Evolutionary conservation across 2,329 filamentous ascomycete species (phyloP).

Genomic region (Xylaria sp.): DNA sequence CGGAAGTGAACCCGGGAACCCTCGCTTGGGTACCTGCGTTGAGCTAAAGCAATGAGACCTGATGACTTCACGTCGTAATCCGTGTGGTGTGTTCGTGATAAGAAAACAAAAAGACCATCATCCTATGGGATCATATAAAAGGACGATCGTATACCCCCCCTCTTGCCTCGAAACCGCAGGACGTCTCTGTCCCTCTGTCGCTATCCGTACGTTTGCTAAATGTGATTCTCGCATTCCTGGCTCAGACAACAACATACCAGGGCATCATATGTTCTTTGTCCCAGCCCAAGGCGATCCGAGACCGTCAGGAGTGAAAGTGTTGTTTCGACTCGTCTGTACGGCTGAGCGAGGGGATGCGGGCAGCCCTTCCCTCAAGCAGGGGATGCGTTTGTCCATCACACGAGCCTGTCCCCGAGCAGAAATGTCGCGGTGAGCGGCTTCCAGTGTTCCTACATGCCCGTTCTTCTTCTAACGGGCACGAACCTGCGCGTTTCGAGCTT

Average conservation of each 20-base stretch:
- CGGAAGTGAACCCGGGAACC: conserved; percentile 3
- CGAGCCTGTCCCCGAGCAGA: background rate
- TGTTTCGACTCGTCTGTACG: background rate
- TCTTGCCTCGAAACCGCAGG: background rate
- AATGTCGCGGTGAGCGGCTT: background rate
- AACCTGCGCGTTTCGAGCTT: background rate
- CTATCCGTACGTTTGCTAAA: conserved; percentile 6
- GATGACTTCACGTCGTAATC: conserved; percentile 1
- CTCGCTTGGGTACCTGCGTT: conserved; percentile 3
- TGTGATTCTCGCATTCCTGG: background rate
- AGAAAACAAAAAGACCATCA: background rate
- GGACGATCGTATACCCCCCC: conserved; percentile 8
- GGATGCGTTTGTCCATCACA: background rate
- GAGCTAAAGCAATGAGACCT: background rate
- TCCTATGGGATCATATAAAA: conserved; percentile 12
- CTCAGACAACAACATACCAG: conserved; percentile 6
- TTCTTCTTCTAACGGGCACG: background rate
- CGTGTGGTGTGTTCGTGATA: background rate
- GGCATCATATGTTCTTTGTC: background rate
- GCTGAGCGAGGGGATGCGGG: background rate
- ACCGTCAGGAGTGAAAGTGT: background rate
- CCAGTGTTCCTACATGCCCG: background rate
- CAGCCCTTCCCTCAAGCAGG: background rate
- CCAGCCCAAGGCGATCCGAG: conserved; percentile 1
- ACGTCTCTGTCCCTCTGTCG: conserved; percentile 1